These are phyloP conservation scores for Rhizopogon rudus DNA, from an alignment of 768 basidiomycete genomes.

Conservation along the genomic window DNA sequence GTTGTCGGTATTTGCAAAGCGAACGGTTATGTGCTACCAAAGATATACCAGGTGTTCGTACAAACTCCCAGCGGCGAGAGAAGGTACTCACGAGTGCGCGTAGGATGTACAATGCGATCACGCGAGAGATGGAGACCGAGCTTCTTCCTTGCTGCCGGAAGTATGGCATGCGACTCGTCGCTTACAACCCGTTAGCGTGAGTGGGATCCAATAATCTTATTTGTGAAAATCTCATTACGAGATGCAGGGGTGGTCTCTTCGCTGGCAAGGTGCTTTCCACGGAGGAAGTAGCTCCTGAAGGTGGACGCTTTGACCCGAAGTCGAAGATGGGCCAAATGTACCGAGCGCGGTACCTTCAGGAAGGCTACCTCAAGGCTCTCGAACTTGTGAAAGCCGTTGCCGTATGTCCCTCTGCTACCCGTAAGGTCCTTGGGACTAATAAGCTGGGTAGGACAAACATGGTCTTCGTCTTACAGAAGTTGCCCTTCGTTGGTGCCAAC, in stretches of 20 bases:
- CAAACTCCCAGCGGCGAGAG: background rate
- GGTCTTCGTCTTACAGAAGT: constrained; percentile 46
- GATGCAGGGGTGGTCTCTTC: constrained; percentile 46
- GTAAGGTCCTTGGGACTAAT: background rate
- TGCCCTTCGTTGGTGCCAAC: constrained; percentile 57
- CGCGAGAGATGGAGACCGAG: constrained; percentile 42
- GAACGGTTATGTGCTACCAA: constrained; percentile 50
- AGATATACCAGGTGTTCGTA: constrained; percentile 50
- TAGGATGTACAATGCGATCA: constrained; percentile 46
- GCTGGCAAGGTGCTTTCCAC: constrained; percentile 44
- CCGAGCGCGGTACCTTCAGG: constrained; percentile 38
- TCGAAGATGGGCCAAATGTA: constrained; percentile 38
- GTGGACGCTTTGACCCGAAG: constrained; percentile 38
- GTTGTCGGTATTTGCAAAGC: constrained; percentile 51
- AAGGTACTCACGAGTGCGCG: background rate
- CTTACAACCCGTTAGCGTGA: constrained; percentile 52
- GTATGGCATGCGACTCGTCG: constrained; percentile 50
- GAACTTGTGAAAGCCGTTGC: constrained; percentile 34
- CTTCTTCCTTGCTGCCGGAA: constrained; percentile 55
- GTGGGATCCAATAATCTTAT: background rate
- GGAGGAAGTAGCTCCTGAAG: constrained; percentile 25
- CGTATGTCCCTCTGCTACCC: constrained; percentile 22
- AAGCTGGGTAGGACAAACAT: constrained; percentile 33
- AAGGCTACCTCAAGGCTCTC: constrained; percentile 40
- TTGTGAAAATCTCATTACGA: background rate